Percentiles rank a stretch among this genome's conserved stretches.
Conservation (phyloP, 116 monocot species). For the Zostera marina region DNA sequence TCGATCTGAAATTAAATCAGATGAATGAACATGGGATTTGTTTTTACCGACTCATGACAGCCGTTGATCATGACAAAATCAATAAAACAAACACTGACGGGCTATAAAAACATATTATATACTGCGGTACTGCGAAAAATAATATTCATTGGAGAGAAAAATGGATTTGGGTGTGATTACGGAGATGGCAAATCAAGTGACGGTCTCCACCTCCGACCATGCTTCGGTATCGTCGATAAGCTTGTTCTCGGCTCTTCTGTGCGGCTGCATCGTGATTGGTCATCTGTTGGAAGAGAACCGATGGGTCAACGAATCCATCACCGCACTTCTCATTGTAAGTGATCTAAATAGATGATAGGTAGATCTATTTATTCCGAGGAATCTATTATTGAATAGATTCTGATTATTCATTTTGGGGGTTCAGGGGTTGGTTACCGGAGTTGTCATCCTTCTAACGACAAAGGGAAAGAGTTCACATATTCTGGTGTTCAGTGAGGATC, state of each 20-base stretch:
- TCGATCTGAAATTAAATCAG: no score
- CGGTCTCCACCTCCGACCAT: conserved; percentile 16
- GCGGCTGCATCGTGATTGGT: conserved; percentile 58
- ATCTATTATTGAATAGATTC: no score
- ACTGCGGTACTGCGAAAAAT: no score
- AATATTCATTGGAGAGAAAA: no score
- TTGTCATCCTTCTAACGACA: conserved; percentile 29
- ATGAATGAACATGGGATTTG: no score
- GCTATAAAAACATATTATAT: no score
- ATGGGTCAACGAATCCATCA: conserved; percentile 55
- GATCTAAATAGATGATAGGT: no score
- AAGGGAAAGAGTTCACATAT: conserved; percentile 32
- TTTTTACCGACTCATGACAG: no score
- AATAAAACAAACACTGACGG: no score
- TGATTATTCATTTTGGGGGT: background rate
- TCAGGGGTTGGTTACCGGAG: conserved; percentile 39
- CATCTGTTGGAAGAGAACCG: conserved; percentile 51
- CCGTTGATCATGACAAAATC: no score
- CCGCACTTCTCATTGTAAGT: conserved; percentile 37
- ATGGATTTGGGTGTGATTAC: background rate
- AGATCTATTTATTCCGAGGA: background rate
- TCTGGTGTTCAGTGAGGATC: conserved; percentile 50
- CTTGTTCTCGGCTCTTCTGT: conserved; percentile 41
- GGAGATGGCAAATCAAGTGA: background rate
- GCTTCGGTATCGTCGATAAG: conserved; percentile 33